A percentile compares a stretch with the other conserved stretches of the same genome.
Evolutionary conservation across 768 basidiomycete species (phyloP).

Genomic region (Filobasidium floriforme): DNA sequence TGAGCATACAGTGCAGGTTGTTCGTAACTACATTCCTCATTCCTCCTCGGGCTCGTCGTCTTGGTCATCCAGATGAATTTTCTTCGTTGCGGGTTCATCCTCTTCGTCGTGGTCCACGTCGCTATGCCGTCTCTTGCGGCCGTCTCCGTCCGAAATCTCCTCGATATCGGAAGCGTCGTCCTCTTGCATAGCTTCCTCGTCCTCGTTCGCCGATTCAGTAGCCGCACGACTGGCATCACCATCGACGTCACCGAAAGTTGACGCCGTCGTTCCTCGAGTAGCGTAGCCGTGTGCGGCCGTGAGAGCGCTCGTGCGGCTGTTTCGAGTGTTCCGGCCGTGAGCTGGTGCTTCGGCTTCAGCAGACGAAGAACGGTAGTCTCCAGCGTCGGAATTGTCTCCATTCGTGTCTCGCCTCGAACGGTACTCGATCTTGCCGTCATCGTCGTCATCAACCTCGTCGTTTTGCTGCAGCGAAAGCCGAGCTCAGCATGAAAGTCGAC

Average conservation of each 20-base stretch:
- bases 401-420: not conserved
- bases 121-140: not conserved
- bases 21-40: not conserved
- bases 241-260: not conserved
- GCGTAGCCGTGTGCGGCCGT: not conserved
- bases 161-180: not conserved
- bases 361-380: slow-evolving; percentile 3
- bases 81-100: not conserved
- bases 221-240: not conserved
- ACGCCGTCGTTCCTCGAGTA: slow-evolving; percentile 1
- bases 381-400: not conserved
- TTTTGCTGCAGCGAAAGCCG: not conserved
- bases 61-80: not conserved
- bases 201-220: not conserved
- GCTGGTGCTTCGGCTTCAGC: not conserved
- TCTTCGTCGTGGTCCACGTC: not conserved
- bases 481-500: too few species aligned
- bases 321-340: not conserved
- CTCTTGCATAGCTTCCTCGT: not conserved
- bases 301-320: not conserved
- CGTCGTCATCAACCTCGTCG: slow-evolving; percentile 14
- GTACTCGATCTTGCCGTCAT: not conserved
- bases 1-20: not conserved
- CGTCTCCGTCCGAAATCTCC: not conserved
- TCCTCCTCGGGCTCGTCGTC: not conserved